phyloP scores from a whole-genome alignment of 768 basidiomycete genomes.

The Gloeopeniophorella convolvens region DNA sequence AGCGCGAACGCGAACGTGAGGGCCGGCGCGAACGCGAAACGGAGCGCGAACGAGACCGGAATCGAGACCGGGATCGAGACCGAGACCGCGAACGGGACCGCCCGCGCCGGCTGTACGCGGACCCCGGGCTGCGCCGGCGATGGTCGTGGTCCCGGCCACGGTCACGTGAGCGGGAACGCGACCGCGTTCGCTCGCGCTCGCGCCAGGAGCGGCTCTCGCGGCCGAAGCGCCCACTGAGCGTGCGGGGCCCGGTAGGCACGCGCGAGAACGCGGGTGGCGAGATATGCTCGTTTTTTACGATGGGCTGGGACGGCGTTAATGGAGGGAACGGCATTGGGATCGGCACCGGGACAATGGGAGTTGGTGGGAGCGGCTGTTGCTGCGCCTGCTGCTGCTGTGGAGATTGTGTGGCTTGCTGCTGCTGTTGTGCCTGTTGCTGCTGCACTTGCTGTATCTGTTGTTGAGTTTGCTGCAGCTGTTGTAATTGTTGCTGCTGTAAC shows the following conservation, averaged over 20 bases:
- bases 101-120: neutral
- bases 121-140: neutral
- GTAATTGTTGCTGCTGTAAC: neutral
- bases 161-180: slow-evolving; percentile 2
- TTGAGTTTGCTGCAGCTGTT: neutral
- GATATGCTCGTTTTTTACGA: neutral
- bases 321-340: neutral
- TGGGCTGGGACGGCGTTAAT: neutral
- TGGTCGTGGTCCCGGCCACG: neutral
- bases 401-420: neutral
- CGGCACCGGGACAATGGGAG: neutral
- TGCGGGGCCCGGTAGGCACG: no score
- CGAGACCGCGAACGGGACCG: neutral
- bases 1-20: neutral
- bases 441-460: neutral
- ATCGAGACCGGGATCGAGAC: neutral
- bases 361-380: neutral
- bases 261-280: no score
- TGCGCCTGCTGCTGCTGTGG: neutral
- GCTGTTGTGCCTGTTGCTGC: neutral
- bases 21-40: neutral
- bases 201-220: neutral
- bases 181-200: neutral
- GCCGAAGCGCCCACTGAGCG: neutral
- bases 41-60: neutral